phyloP scores from a whole-genome alignment of 768 basidiomycete species.

The Lentinula sp. region DNA sequence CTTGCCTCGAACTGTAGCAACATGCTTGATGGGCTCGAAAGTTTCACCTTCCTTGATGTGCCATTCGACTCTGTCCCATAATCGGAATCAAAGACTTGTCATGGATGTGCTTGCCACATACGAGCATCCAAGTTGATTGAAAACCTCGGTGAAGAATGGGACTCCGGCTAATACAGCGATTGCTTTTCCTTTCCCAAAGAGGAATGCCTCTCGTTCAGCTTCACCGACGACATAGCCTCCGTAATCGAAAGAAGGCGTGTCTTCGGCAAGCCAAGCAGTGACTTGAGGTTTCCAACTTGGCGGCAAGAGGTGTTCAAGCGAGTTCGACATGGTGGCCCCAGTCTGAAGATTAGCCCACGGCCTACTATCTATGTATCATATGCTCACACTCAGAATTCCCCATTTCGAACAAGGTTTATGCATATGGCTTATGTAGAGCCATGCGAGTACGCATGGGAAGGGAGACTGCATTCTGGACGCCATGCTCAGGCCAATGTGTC shows the following conservation, averaged over 20 bases:
- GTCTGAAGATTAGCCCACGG: not conserved
- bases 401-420: not conserved
- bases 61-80: conserved; percentile 79
- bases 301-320: conserved; percentile 73
- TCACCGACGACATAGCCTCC: conserved; percentile 97
- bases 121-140: conserved; percentile 84
- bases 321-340: conserved; percentile 21
- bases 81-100: not conserved
- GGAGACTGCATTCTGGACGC: no score
- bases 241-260: conserved; percentile 94
- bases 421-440: not conserved
- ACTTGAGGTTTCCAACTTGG: conserved; percentile 89
- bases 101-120: conserved; percentile 35
- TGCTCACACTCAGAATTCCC: no score
- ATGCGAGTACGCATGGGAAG: no score
- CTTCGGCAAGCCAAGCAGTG: conserved; percentile 81
- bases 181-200: conserved; percentile 85
- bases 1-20: conserved; percentile 89
- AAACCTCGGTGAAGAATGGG: conserved; percentile 94
- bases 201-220: conserved; percentile 74
- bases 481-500: no score
- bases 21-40: conserved; percentile 74
- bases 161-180: conserved; percentile 83
- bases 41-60: conserved; percentile 79
- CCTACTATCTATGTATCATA: no score